Evolutionary conservation across 805 yeast species (phyloP), one percentile per base, ranked within the genome.

Genomic region (Wickerhamiella shivajii): DNA sequence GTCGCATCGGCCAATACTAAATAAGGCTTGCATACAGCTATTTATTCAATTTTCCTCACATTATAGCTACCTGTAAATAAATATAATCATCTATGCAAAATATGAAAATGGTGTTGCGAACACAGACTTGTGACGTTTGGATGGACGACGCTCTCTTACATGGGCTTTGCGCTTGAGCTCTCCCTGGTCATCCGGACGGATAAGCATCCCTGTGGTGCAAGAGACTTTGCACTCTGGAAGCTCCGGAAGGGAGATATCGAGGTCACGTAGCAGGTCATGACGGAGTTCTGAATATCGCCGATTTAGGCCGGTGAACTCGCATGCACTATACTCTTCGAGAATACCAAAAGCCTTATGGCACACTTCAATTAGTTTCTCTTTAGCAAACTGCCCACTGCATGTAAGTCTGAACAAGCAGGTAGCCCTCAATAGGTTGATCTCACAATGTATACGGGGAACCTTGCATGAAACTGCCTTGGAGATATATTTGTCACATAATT

Each of bases 1-100:
- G 55, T 75, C 18, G 18, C 34, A 11, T 15, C 10, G n/a, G n/a
- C n/a, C 10, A 20, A 20, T 20, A 8, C 22, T 7, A 8, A 11
- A 20, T 20, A 20, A n/a, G n/a, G n/a, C n/a, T n/a, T n/a, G n/a
- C n/a, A n/a, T n/a, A n/a, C n/a, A n/a, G n/a, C n/a, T n/a, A n/a
- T n/a, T n/a, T n/a, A n/a, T n/a, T n/a, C n/a, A n/a, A n/a, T n/a
- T n/a, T n/a, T n/a, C n/a, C n/a, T n/a, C n/a, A n/a, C n/a, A n/a
- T n/a, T n/a, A n/a, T n/a, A n/a, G n/a, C n/a, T n/a, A n/a, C n/a
- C n/a, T n/a, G n/a, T n/a, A n/a, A n/a, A n/a, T n/a, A n/a, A n/a
- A n/a, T n/a, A n/a, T n/a, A n/a, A n/a, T n/a, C n/a, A n/a, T n/a
- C n/a, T n/a, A n/a, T n/a, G n/a, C n/a, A n/a, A n/a, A n/a, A n/a